Base-by-base conservation (phyloP, 148 eudicot genomes). In the Drosera capensis region DNA sequence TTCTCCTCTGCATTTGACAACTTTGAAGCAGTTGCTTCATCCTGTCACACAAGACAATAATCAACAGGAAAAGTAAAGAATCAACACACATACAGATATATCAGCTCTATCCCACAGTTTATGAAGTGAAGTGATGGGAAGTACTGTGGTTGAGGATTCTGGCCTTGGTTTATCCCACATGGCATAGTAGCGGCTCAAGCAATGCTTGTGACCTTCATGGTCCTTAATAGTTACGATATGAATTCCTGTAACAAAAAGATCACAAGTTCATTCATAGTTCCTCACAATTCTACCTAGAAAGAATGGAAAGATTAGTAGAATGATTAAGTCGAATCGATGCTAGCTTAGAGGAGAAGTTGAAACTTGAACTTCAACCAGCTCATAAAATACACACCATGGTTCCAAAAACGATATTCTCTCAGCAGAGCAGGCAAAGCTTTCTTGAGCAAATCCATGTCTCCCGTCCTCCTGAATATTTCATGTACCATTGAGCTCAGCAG, bases 151-250 rank as follows among this genome's bases (percentile, higher is more conserved):
- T 39, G 69, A 69, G 16, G 95, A 84, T 60, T 90, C 97, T 50
- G 97, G 97, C 58, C 95, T 75, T 25, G 97, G 95, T 56, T 75
- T 59, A 57, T 84, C 59, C 97, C 97, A 84, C 84, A 59, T 80
- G 25, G 97, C 95, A 60, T 78, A 84, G 46, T 84, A 84, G 58
- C 95, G 76, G 55, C 78, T 80, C 44, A 90, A 69, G 54, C 40
- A 62, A 51, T 71, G 74, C 19, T 17, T 61, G 41, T 11, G 47
- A 29, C 87, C 95, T 65, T 57, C 28, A 37, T 71, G 57, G 66
- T 80, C 97, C 52, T 41, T 46, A 63, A 90, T 52, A 0, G 48
- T 70, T 64, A 84, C 87, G 60, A 71, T 71, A 66, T 90, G 97
- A 17, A 80, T 55, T 54, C 84, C 97, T 90, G 26, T 1, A 41